Evolutionary conservation across 345 rosid species (phyloP), one percentile per base, ranked within the genome.

Genomic region (Populus davidiana): DNA sequence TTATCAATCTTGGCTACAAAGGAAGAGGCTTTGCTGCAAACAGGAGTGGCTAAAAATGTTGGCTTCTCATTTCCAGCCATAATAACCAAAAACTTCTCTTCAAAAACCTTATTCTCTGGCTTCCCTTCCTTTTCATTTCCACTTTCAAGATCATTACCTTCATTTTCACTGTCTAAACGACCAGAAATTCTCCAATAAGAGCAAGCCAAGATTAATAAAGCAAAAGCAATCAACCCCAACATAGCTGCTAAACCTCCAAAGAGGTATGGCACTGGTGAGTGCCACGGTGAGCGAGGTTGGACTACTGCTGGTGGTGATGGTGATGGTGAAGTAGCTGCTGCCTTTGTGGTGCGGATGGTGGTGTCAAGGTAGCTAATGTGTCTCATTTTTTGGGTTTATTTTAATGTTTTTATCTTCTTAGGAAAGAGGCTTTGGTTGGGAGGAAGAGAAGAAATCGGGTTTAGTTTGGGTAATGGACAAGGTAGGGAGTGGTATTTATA

Each of bases 171-270:
- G 33, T 69, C 71, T 6, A 74, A 33, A 10, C 75, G 56, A 38
- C 93, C 93, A 1, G 98, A 96, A 33, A 92, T 90, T 73, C 89
- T 92, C 99, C 97, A 93, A 64, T 92, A 93, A 71, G 99, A 96
- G 82, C 98, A 96, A 14, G 98, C 98, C 43, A 96, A 91, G 80
- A 93, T 88, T 7, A 93, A 70, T 29, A 96, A 88, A 41, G 99
- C 98, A 71, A 93, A 91, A 67, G 98, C 97, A 17, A 94, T 92
- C 72, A 96, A 87, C 47, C 99, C 97, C 23, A 96, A 78, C 97
- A 94, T 96, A 11, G 97, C 99, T 0, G 98, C 98, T 47, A 96
- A 79, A 23, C 99, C 99, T 17, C 99, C 99, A 52, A 96, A 94
- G 38, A 96, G 84, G 82, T 93, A 96, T 0, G 99, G 99, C 66